Evolutionary conservation across 2,329 filamentous ascomycete species (phyloP), one percentile per base, ranked within the genome.

Genomic region (Bertia moriformis): DNA sequence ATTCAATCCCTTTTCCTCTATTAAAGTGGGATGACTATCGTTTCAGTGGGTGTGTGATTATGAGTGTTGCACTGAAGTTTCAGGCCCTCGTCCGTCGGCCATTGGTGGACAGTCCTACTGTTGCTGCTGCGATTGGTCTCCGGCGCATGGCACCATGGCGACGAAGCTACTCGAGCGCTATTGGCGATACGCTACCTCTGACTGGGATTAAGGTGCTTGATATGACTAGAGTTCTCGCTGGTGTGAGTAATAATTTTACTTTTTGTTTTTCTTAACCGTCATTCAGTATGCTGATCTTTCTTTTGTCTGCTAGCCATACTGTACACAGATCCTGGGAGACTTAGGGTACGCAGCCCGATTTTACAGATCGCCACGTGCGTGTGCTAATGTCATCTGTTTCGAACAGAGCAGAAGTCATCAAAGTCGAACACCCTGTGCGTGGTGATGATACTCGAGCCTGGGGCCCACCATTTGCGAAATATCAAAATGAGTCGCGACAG

Each of bases 391-490:
- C 49, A 43, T 42, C 47, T 42, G 48, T 47, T 38, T 46, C 37
- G 30, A 46, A 42, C 49, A 93, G 87, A 46, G 91, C 91, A 47
- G 89, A 98, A 57, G 78, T 98, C 20, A 94, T 98, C 62, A 98
- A 98, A 60, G 74, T 98, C 44, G 91, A 98, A 60, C 91, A 98
- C 58, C 91, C 91, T 3, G 76, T 76, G 4, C 73, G 85, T 41
- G 91, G 85, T 27, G 91, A 98, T 55, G 91, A 98, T 55, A 98
- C 91, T 7, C 69, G 91, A 51, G 88, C 88, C 38, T 98, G 91
- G 91, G 91, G 91, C 0, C 91, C 91, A 18, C 91, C 91, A 1
- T 98, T 91, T 56, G 91, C 91, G 4, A 66, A 73, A 39, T 93
- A 93, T 55, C 73, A 69, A 44, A 56, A 73, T 20, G 72, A 65